Conservation (phyloP, 129 eudicot species). For the Centella asiatica region DNA sequence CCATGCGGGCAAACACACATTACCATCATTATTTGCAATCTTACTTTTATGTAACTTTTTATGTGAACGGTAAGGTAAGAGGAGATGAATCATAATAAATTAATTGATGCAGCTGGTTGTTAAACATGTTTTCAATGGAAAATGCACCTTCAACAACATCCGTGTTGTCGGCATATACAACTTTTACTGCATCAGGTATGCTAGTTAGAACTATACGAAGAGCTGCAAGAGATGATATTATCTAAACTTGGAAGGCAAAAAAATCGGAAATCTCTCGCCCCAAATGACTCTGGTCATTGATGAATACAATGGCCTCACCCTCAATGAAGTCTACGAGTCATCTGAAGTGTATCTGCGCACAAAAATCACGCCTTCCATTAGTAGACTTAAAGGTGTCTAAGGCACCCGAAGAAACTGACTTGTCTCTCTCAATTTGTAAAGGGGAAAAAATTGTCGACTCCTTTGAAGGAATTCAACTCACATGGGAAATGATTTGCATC, state of each 20-base stretch:
- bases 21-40: no score
- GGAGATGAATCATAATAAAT: no score
- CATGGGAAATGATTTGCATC: constrained; percentile 18
- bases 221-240: constrained; percentile 18
- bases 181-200: constrained; percentile 31
- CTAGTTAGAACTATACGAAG: constrained; percentile 15
- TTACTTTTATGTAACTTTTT: no score
- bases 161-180: constrained; percentile 25
- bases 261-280: constrained; percentile 16
- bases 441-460: constrained; percentile 24
- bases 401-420: background rate
- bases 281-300: constrained; percentile 26
- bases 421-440: constrained; percentile 17
- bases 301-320: constrained; percentile 13
- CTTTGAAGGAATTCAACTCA: constrained; percentile 21
- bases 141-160: constrained; percentile 25
- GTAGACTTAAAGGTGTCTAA: constrained; percentile 20
- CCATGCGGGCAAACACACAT: no score
- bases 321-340: constrained; percentile 24
- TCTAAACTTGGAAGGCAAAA: constrained; percentile 22
- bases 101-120: no score
- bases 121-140: constrained; percentile 18
- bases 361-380: constrained; percentile 12
- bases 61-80: no score
- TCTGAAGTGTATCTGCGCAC: constrained; percentile 15